phyloP scores from a whole-genome alignment of 2,329 filamentous ascomycete species.

The Cordyceps cateniannulata region DNA sequence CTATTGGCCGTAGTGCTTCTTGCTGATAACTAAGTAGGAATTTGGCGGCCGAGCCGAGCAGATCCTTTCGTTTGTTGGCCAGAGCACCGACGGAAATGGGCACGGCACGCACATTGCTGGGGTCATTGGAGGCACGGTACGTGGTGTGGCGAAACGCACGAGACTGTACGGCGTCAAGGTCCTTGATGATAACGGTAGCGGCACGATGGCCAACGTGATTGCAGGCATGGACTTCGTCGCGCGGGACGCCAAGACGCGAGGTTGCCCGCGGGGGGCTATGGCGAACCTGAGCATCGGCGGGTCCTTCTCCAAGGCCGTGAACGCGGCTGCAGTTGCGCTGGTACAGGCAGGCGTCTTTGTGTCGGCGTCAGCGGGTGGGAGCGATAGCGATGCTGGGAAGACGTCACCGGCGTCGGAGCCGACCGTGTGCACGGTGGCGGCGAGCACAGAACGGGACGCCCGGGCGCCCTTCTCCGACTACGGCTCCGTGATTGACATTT shows the following conservation, averaged over 20 bases:
- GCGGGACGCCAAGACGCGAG: conserved; percentile 21
- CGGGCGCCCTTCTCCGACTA: conserved; percentile 39
- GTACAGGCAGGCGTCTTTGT: conserved; percentile 39
- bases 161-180: conserved; percentile 35
- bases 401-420: conserved; percentile 20
- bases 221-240: conserved; percentile 34
- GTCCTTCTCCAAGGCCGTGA: conserved; percentile 33
- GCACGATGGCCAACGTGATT: conserved; percentile 30
- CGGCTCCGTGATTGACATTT: conserved; percentile 37
- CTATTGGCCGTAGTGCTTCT: no score
- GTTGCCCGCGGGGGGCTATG: conserved; percentile 34
- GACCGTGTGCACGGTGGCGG: conserved; percentile 17
- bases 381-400: conserved; percentile 13
- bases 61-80: conserved; percentile 19
- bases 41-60: conserved; percentile 31
- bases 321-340: conserved; percentile 37
- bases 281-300: conserved; percentile 48
- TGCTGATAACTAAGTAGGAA: conserved; percentile 17
- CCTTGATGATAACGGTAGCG: conserved; percentile 28
- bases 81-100: conserved; percentile 29
- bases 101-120: conserved; percentile 37
- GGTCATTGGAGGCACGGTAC: conserved; percentile 31
- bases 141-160: conserved; percentile 35
- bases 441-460: conserved; percentile 21
- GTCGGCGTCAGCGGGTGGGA: conserved; percentile 46